Evolutionary conservation across 2,329 filamentous ascomycete genomes (phyloP), one percentile per base, ranked within the genome.

Genomic region (Alternaria sp.): DNA sequence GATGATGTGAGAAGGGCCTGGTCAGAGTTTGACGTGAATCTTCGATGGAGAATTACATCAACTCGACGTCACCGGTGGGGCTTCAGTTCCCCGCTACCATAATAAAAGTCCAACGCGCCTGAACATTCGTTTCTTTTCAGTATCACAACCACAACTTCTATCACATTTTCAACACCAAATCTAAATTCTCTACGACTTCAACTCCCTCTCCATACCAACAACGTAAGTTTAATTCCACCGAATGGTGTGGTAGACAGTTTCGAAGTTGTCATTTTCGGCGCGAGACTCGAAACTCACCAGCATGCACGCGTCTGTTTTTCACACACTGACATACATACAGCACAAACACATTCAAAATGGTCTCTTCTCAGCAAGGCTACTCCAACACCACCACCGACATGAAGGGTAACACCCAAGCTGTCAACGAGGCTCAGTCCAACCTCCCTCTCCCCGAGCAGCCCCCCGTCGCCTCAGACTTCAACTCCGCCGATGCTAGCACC

Each of bases 361-460:
- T 70, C 49, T 73, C 63, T 54, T 69, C 67, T 34, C 61, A 68
- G 55, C 70, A 72, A 70, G 70, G 70, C 50, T 67, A 71, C 32
- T 41, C 65, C 38, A 58, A 62, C 22, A 70, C 68, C 44, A 54
- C 55, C 49, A 46, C 49, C 57, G 71, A 71, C 64, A 73, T 74
- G 69, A 63, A 73, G 53, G 72, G 69, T 56, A 71, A 75, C 52
- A 28, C 64, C 27, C 46, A 90, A 57, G 82, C 90, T 78, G 90
- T 94, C 74, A 86, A 89, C 54, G 81, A 91, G 78, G 85, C 85
- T 73, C 85, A 90, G 81, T 81, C 88, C 78, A 92, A 93, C 80
- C 88, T 96, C 32, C 91, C 91, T 53, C 87, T 94, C 52, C 92
- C 92, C 18, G 91, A 94, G 2, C 85, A 94, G 67, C 92, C 92